Conservation (phyloP, 2,329 filamentous ascomycete species). For the Leptographium radiaticola region DNA sequence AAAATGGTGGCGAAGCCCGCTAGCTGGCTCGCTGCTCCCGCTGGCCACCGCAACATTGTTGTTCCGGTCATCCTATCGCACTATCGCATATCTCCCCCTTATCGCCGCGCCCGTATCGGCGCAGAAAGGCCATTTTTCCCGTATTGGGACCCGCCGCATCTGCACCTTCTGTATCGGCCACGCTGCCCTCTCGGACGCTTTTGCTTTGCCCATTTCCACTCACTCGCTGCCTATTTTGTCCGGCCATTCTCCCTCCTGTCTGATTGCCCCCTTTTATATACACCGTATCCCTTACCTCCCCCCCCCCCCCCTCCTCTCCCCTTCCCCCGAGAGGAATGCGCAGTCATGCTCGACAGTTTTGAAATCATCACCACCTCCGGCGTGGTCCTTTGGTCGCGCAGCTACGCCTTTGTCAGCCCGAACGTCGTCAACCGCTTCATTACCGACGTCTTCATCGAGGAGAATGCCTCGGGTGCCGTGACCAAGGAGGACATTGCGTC, state of each 20-base stretch:
- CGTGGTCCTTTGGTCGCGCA: slow-evolving; percentile 91
- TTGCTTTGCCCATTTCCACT: too few species aligned
- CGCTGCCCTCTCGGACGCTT: too few species aligned
- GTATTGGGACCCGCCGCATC: too few species aligned
- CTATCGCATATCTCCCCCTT: background rate
- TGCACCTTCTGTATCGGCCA: too few species aligned
- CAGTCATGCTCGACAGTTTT: slow-evolving; percentile 81
- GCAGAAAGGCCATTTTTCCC: background rate
- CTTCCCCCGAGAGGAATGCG: background rate
- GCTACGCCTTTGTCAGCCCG: slow-evolving; percentile 66
- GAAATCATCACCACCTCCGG: slow-evolving; percentile 93
- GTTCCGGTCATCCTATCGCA: background rate
- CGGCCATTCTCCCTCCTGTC: too few species aligned
- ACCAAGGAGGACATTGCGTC: slow-evolving; percentile 46
- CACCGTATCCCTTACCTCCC: background rate
- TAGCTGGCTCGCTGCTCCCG: too few species aligned
- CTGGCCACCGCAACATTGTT: background rate
- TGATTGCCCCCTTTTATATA: background rate
- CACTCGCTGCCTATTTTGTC: too few species aligned
- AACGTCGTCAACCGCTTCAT: slow-evolving; percentile 90
- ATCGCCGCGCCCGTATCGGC: background rate
- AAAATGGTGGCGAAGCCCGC: too few species aligned
- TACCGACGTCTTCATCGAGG: slow-evolving; percentile 93
- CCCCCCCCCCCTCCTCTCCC: background rate
- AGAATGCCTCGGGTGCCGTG: slow-evolving; percentile 53